These are phyloP conservation scores for Camelina laxa DNA, from an alignment of 345 rosid genomes.

Conservation along the genomic window DNA sequence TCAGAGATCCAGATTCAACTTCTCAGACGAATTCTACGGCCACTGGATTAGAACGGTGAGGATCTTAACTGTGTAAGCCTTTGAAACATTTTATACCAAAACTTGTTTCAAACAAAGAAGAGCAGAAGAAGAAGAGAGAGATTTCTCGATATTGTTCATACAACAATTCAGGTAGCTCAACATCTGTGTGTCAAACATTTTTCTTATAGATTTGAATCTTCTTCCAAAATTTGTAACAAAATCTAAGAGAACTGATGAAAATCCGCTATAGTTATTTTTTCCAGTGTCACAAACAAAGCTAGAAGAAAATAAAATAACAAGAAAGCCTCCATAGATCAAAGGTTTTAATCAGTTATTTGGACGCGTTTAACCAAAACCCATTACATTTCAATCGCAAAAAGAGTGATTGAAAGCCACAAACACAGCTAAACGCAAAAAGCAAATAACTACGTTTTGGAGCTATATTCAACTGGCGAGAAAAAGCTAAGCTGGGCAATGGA, in stretches of 20 bases:
- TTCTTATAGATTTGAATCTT: conserved; percentile 25
- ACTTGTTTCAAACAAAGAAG: conserved; percentile 22
- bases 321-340: neutral
- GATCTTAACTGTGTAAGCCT: neutral
- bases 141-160: conserved; percentile 31
- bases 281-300: neutral
- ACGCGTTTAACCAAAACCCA: neutral
- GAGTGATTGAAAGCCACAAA: neutral
- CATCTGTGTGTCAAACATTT: conserved; percentile 13
- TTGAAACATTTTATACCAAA: conserved; percentile 7
- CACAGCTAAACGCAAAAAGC: neutral
- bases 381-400: neutral
- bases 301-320: neutral
- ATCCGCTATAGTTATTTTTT: neutral
- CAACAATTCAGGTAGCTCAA: conserved; percentile 31
- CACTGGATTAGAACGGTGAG: conserved; percentile 52
- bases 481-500: neutral
- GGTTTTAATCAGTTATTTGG: neutral
- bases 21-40: conserved; percentile 51
- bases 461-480: neutral
- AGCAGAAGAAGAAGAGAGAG: conserved; percentile 25
- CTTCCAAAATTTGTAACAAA: conserved; percentile 37
- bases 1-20: conserved; percentile 49
- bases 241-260: conserved; percentile 14
- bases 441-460: neutral